A percentile compares a stretch with the other conserved stretches of the same genome.
Evolutionary conservation across 164 flowering plant genomes (phyloP).

Genomic region (Tinospora cordifolia): DNA sequence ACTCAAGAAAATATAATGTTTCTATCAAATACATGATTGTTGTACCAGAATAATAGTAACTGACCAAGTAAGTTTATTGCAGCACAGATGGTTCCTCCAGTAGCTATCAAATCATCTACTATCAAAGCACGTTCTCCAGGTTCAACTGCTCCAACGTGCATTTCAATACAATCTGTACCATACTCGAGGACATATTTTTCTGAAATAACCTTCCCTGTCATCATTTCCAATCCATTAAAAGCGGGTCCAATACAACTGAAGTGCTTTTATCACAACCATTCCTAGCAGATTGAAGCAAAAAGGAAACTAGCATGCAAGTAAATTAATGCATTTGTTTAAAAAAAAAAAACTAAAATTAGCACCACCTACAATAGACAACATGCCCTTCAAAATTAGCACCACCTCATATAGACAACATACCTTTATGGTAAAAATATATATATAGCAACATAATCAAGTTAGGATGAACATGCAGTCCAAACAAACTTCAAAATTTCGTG

Average conservation of each 20-base stretch:
- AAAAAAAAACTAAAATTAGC: background rate
- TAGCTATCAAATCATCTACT: conserved; percentile 91
- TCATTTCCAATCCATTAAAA: background rate
- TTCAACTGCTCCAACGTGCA: conserved; percentile 93
- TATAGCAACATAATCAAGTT: background rate
- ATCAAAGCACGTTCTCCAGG: conserved; percentile 75
- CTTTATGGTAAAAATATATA: background rate
- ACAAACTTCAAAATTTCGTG: background rate
- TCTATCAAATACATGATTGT: background rate
- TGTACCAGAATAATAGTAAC: background rate
- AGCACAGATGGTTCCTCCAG: conserved; percentile 90
- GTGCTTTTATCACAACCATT: background rate
- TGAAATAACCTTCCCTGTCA: conserved; percentile 70
- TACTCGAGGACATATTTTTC: conserved; percentile 82
- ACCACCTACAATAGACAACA: background rate
- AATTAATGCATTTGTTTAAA: background rate
- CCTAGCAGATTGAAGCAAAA: background rate
- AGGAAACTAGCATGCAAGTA: background rate
- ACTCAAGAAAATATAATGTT: no score
- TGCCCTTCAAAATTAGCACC: background rate
- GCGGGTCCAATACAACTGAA: background rate
- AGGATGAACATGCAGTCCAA: background rate
- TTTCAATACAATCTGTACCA: conserved; percentile 90
- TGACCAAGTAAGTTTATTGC: conserved; percentile 73
- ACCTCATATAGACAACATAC: background rate